Base-by-base conservation (phyloP, 2,329 filamentous ascomycete genomes). In the Diaporthe sp. region DNA sequence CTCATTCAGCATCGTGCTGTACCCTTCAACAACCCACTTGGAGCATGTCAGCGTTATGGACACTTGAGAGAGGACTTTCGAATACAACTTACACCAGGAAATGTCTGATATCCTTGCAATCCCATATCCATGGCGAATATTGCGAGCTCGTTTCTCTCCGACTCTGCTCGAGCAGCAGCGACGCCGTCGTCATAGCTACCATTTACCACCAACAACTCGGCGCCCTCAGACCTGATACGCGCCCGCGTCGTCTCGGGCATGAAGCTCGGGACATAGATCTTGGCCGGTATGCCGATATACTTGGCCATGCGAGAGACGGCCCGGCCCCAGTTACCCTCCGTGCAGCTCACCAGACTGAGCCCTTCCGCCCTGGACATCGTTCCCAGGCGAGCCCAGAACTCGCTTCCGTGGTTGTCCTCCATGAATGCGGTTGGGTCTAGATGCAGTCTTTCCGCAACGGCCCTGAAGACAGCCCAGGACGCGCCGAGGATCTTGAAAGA, bases 401-500 rank as follows among this genome's bases (percentile, higher is more conserved):
- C 39, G 8, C 47, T 28, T 4, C 65, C 65, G 1, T 8, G 65
- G 22, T 68, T 68, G 47, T 68, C 65, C 1, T 53, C 47, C 31
- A 70, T 34, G 22, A 71, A 71, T 6, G 34, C 55, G 3, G n/a
- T 17, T 2, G 53, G 42, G 17, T 67, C 74, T 28, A 91, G 82
- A 2, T 81, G 82, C 0, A 92, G 82, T 10, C 84, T 82, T 1
- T 84, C 80, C 0, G 85, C 81, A 9, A 94, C 80, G 20, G 92
- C 90, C 9, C 89, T 88, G 79, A 91, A 92, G 4, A 90, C 88
- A 0, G 90, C 93, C 93, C 93, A 96, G 0, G 92, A 94, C 1
- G 94, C 94, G 28, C 94, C 94, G 0, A 96, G 88, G 60, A 96
- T 94, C 83, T 97, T 97, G 87, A 96, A 96, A 0, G 94, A 89